Conservation (phyloP, 2,329 filamentous ascomycete genomes). For the Beauveria medogensis region DNA sequence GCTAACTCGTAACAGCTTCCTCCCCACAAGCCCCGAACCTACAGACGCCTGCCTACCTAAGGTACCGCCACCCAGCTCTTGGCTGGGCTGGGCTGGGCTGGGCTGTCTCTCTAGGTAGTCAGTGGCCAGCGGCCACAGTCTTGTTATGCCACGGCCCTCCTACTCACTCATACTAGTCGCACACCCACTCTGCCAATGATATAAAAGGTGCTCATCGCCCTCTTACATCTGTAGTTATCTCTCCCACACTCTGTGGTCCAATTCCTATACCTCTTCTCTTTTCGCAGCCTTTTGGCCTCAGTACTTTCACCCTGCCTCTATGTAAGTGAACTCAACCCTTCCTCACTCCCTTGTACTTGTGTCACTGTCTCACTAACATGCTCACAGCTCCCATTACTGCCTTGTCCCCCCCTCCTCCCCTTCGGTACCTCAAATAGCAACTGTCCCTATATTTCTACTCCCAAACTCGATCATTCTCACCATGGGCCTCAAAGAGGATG, state of each 20-base stretch:
- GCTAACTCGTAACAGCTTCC: too few relatives aligned
- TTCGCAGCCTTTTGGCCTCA: neutral
- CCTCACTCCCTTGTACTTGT: neutral
- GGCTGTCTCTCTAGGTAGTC: neutral
- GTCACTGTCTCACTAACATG: neutral
- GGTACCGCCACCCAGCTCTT: too few relatives aligned
- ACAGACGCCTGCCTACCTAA: too few relatives aligned
- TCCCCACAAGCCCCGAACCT: too few relatives aligned
- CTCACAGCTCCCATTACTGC: neutral
- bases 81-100: too few relatives aligned
- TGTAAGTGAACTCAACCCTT: neutral
- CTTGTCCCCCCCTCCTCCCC: neutral
- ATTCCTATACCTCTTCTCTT: neutral
- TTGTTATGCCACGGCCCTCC: neutral
- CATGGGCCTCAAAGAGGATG: neutral
- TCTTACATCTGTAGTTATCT: neutral
- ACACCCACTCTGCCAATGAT: conserved; percentile 4
- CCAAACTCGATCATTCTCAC: neutral
- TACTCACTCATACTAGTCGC: neutral
- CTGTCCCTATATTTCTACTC: neutral
- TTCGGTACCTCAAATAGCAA: neutral
- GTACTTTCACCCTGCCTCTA: neutral
- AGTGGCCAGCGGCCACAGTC: too few relatives aligned
- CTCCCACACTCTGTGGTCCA: neutral
- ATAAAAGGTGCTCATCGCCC: conserved; percentile 2